These are phyloP conservation scores for Tuber borchii DNA, from an alignment of 495 filamentous ascomycete species.

Conservation along the genomic window DNA sequence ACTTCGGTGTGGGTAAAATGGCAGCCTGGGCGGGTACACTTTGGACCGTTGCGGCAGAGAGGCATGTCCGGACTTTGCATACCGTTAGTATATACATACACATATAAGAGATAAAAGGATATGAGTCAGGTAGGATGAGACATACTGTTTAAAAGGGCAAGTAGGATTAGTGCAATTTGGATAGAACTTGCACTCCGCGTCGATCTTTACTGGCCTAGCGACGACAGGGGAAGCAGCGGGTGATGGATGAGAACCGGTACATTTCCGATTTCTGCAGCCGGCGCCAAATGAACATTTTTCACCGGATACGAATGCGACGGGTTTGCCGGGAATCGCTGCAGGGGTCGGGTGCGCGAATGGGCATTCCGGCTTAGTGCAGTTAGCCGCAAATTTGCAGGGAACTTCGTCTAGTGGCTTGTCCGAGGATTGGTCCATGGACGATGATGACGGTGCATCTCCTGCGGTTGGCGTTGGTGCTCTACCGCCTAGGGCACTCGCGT, in stretches of 20 bases:
- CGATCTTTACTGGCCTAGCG: slow-evolving; percentile 47
- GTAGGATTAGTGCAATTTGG: slow-evolving; percentile 82
- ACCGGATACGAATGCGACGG: slow-evolving; percentile 60
- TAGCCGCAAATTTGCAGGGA: slow-evolving; percentile 78
- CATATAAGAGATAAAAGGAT: background rate
- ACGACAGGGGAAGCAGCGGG: slow-evolving; percentile 54
- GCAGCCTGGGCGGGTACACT: slow-evolving; percentile 77
- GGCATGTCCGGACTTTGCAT: slow-evolving; percentile 55
- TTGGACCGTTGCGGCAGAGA: slow-evolving; percentile 85
- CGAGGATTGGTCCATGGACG: slow-evolving; percentile 19
- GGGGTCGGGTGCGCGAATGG: slow-evolving; percentile 91
- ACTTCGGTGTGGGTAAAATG: slow-evolving; percentile 81
- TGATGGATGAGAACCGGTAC: slow-evolving; percentile 83
- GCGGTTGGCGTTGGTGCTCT: background rate
- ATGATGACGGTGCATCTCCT: slow-evolving; percentile 22
- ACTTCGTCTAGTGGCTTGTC: slow-evolving; percentile 49
- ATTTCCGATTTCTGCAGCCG: slow-evolving; percentile 93
- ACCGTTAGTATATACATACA: slow-evolving; percentile 15
- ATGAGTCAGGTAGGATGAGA: slow-evolving; percentile 8
- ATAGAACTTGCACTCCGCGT: slow-evolving; percentile 88
- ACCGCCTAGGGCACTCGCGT: background rate
- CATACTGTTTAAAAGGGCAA: slow-evolving; percentile 75
- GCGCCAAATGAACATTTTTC: slow-evolving; percentile 80
- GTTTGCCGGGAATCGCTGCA: slow-evolving; percentile 71
- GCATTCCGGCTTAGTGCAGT: slow-evolving; percentile 82